Base-by-base conservation (phyloP, 2,329 filamentous ascomycete species). In the Colletotrichum sp. region DNA sequence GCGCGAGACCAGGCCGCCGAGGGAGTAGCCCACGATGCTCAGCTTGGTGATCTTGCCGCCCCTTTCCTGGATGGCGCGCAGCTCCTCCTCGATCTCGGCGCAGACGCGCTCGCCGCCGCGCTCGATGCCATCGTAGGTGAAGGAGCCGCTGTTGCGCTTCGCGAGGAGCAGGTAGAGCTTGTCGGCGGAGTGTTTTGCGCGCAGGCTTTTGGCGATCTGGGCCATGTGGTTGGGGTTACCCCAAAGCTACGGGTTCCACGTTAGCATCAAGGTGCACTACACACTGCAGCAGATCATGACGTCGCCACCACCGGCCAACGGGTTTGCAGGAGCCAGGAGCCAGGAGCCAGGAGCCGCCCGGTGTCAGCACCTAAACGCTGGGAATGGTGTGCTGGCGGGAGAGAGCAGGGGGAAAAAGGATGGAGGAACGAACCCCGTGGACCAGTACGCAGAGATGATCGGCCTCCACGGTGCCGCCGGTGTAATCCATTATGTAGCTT, bases 11-110 rank as follows among this genome's bases (percentile, higher is more conserved):
- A 99, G 88, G 0, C 96, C 96, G 62, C 96, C 96, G 2, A 98
- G 89, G 0, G 95, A 98, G 84, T 99, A 98, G 52, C 96, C 96
- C 59, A 96, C 90, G 55, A 99, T 88, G 83, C 96, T 98, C 78
- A 99, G 88, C 85, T 96, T 98, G 64, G 87, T 93, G 81, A 98
- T 94, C 57, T 91, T 90, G 79, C 93, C 91, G 27, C 95, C 96
- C 32, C 89, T 87, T 57, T 86, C 86, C 65, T 90, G 89, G 68
- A 93, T 89, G 61, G 84, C 82, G 72, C 89, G 88, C 71, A 94
- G 82, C 80, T 93, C 89, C 79, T 93, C 89, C 81, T 94, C 91
- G 74, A 94, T 93, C 85, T 94, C 92, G 77, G 89, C 85, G 79
- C 92, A 93, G 9, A 94, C 90, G 62, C 92, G 89, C 86, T 94